These are phyloP conservation scores for Cystobasidium tubakii DNA, from an alignment of 768 basidiomycete genomes.

Conservation along the genomic window DNA sequence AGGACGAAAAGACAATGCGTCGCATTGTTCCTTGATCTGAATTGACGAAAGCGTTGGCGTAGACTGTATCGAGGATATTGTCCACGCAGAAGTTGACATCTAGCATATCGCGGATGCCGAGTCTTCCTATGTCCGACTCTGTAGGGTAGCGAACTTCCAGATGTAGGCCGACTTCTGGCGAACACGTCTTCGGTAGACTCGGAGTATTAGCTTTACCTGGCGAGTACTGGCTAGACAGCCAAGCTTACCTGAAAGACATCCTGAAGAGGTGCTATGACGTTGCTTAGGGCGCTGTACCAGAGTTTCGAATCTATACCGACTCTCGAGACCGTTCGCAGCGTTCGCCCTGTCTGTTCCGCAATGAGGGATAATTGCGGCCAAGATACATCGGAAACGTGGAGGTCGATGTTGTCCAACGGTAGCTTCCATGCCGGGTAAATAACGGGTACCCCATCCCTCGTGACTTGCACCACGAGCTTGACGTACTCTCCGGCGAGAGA, in stretches of 20 bases:
- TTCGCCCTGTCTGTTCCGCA: constrained; percentile 52
- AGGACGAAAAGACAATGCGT: constrained; percentile 78
- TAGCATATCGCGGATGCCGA: constrained; percentile 55
- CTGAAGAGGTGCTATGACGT: constrained; percentile 63
- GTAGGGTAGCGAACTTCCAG: constrained; percentile 77
- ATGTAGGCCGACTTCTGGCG: constrained; percentile 61
- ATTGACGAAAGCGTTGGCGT: constrained; percentile 56
- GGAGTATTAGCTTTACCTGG: constrained; percentile 49
- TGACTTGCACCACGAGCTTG: constrained; percentile 80
- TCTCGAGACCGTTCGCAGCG: neutral
- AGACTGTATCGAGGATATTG: constrained; percentile 74
- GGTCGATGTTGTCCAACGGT: constrained; percentile 65
- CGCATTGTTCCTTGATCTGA: constrained; percentile 51
- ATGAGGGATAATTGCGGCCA: constrained; percentile 70
- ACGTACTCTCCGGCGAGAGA: constrained; percentile 86
- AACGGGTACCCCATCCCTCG: constrained; percentile 84
- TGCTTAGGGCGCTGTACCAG: constrained; percentile 50
- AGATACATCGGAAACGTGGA: constrained; percentile 78
- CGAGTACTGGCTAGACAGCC: neutral
- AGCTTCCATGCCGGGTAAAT: constrained; percentile 69
- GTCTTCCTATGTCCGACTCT: constrained; percentile 52
- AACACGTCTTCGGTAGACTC: constrained; percentile 51
- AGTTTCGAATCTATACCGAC: constrained; percentile 43
- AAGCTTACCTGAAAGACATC: constrained; percentile 66
- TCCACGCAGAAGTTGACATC: constrained; percentile 80